Conservation (phyloP, 805 yeast species). For the Kazachstania bromeliacearum region DNA sequence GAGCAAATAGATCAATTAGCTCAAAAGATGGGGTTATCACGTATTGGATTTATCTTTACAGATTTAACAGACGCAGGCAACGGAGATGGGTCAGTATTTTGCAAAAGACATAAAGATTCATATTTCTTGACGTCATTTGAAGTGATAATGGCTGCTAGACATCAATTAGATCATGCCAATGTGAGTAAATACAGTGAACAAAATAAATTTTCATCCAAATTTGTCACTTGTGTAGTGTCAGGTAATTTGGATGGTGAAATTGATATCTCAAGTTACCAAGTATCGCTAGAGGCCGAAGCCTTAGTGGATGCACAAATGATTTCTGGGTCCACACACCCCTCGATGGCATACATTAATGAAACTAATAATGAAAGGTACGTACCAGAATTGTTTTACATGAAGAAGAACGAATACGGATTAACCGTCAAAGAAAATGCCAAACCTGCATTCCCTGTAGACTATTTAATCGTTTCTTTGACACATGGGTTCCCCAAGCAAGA, state of each 20-base stretch:
- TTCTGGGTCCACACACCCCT: conserved; percentile 83
- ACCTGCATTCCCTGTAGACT: conserved; percentile 91
- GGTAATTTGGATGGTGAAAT: conserved; percentile 88
- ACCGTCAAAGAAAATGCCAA: conserved; percentile 83
- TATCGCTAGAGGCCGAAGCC: conserved; percentile 78
- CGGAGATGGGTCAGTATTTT: conserved; percentile 80
- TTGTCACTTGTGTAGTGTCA: conserved; percentile 84
- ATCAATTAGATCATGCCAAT: conserved; percentile 62
- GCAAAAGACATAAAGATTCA: conserved; percentile 87
- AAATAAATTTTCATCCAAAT: conserved; percentile 73
- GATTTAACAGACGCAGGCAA: conserved; percentile 82
- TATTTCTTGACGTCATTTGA: conserved; percentile 87
- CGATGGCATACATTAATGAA: conserved; percentile 70
- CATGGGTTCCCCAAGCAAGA: conserved; percentile 76
- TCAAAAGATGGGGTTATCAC: conserved; percentile 46
- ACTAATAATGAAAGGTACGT: conserved; percentile 72
- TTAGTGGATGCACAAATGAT: conserved; percentile 79
- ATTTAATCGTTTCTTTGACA: conserved; percentile 71
- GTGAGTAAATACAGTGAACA: conserved; percentile 51
- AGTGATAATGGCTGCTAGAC: conserved; percentile 67
- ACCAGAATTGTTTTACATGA: conserved; percentile 85
- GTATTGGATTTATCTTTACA: conserved; percentile 80
- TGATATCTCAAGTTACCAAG: conserved; percentile 86
- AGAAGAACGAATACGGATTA: conserved; percentile 77
- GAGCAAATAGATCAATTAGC: conserved; percentile 50